phyloP scores from a whole-genome alignment of 1,284 basidiomycete genomes.

The Coniophora puteana region DNA sequence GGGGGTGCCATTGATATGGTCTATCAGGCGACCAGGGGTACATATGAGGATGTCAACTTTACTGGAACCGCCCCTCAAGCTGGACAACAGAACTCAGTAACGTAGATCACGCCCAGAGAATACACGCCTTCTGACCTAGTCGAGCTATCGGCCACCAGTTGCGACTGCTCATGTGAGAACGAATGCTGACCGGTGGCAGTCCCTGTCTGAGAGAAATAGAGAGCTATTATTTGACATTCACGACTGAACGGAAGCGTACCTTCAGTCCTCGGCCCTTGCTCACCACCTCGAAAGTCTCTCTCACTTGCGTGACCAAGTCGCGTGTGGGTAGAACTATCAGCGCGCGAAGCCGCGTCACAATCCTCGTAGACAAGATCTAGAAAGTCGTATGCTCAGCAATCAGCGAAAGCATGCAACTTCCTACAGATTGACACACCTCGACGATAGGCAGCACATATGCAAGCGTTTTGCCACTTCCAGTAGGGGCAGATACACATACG shows the following conservation, averaged over 20 bases:
- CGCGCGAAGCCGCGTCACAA: constrained; percentile 85
- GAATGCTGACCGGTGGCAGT: constrained; percentile 83
- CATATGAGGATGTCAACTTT: constrained; percentile 94
- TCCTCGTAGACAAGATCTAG: constrained; percentile 69
- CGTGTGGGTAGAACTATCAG: constrained; percentile 92
- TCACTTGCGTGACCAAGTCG: constrained; percentile 92
- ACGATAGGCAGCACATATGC: constrained; percentile 93
- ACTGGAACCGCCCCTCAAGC: constrained; percentile 72
- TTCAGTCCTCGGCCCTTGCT: constrained; percentile 85
- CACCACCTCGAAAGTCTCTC: constrained; percentile 86
- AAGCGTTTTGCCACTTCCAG: constrained; percentile 95
- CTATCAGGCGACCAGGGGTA: constrained; percentile 93
- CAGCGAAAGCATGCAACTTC: constrained; percentile 4
- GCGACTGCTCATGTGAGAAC: constrained; percentile 77
- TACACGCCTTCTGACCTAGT: constrained; percentile 47
- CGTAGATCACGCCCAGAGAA: neutral
- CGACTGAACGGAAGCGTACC: constrained; percentile 45
- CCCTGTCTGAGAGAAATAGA: constrained; percentile 50
- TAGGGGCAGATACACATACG: constrained; percentile 96
- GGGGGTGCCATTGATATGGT: constrained; percentile 85
- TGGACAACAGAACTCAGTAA: constrained; percentile 21
- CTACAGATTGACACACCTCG: constrained; percentile 48
- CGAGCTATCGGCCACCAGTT: constrained; percentile 56
- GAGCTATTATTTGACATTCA: neutral
- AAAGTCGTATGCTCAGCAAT: neutral